Evolutionary conservation across 345 rosid genomes (phyloP).

Genomic region (Excoecaria agallocha): DNA sequence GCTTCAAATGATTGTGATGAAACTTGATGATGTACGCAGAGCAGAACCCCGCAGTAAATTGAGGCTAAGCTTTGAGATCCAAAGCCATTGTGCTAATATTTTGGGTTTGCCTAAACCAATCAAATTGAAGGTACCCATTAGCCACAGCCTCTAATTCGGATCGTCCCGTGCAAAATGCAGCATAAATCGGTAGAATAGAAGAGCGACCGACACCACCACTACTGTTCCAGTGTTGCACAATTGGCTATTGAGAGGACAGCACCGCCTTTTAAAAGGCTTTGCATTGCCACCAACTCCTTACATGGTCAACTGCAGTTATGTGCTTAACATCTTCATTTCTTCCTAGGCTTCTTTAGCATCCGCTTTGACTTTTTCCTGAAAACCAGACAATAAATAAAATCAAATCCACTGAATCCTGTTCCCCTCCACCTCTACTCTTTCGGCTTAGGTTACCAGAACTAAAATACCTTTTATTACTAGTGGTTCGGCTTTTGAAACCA

Average conservation of each 20-base stretch:
- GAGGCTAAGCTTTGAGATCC: not conserved
- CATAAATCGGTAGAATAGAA: not conserved
- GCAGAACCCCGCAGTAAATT: not conserved
- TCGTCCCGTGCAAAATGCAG: not conserved
- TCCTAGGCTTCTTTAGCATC: slow-evolving; percentile 34
- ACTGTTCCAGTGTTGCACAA: not conserved
- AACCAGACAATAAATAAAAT: not conserved
- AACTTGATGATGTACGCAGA: not conserved
- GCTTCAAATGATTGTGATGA: not conserved
- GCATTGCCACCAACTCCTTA: not conserved
- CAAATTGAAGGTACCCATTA: not conserved
- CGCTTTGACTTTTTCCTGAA: slow-evolving; percentile 36
- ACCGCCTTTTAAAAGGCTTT: not conserved
- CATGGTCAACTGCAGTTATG: not conserved
- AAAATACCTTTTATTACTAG: slow-evolving; percentile 35
- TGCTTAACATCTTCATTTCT: slow-evolving; percentile 20
- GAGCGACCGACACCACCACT: not conserved
- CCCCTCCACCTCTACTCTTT: too few relatives aligned
- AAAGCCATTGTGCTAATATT: not conserved
- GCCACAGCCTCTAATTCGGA: not conserved
- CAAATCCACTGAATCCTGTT: not conserved
- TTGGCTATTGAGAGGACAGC: not conserved
- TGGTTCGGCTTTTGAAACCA: slow-evolving; percentile 32
- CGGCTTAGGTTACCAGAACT: not conserved
- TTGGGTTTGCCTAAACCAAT: too few relatives aligned